phyloP scores from a whole-genome alignment of 1,139 yeast genomes.

The Suhomyces yuchorum region DNA sequence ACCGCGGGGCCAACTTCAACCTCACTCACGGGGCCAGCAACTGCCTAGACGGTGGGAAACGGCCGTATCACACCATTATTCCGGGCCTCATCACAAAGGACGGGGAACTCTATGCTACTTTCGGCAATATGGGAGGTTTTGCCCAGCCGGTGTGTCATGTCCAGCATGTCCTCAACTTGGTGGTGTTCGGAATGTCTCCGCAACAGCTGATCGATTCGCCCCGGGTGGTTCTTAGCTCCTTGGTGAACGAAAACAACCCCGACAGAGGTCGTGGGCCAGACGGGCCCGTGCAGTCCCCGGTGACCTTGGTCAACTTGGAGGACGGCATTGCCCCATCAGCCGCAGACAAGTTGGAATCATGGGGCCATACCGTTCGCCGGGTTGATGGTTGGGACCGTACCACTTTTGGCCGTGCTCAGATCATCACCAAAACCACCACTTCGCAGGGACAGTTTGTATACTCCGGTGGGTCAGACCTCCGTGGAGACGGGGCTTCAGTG shows the following conservation, averaged over 20 bases:
- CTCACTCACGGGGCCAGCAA: slow-evolving; percentile 60
- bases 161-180: slow-evolving; percentile 70
- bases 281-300: slow-evolving; percentile 64
- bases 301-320: slow-evolving; percentile 65
- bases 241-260: slow-evolving; percentile 41
- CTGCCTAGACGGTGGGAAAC: slow-evolving; percentile 65
- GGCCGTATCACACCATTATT: slow-evolving; percentile 84
- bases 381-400: slow-evolving; percentile 50
- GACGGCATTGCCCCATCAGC: slow-evolving; percentile 56
- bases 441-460: slow-evolving; percentile 47
- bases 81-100: slow-evolving; percentile 71
- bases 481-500: slow-evolving; percentile 82
- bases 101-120: slow-evolving; percentile 60
- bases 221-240: slow-evolving; percentile 62
- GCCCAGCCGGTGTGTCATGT: slow-evolving; percentile 88
- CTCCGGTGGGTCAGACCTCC: slow-evolving; percentile 73
- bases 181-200: slow-evolving; percentile 64
- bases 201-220: slow-evolving; percentile 81
- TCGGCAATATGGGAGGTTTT: slow-evolving; percentile 88
- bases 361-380: slow-evolving; percentile 61
- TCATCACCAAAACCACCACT: slow-evolving; percentile 50
- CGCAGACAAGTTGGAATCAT: slow-evolving; percentile 40
- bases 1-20: slow-evolving; percentile 77
- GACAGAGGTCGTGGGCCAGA: slow-evolving; percentile 64
- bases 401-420: slow-evolving; percentile 73